Conservation (phyloP, 768 basidiomycete genomes). For the Russula ochroleuca region DNA sequence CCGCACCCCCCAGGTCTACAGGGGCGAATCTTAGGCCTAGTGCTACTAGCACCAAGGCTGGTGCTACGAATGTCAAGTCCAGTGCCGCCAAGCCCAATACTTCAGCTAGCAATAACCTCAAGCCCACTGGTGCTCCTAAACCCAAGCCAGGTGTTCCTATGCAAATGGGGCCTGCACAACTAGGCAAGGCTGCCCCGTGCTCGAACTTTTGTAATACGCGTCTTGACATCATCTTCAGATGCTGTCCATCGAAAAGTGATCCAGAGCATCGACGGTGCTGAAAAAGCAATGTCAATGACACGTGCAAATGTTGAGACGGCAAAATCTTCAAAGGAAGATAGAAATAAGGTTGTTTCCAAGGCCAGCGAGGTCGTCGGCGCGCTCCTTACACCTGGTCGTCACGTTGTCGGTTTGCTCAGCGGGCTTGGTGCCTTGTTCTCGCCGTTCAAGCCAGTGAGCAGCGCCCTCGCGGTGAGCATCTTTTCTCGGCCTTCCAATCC, state of each 20-base stretch:
- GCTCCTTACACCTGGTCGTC: slow-evolving; percentile 14
- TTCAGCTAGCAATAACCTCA: neutral
- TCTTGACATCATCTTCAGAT: neutral
- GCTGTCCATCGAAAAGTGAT: slow-evolving; percentile 1
- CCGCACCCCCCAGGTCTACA: neutral
- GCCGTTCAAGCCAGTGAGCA: slow-evolving; percentile 16
- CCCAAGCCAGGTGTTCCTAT: neutral
- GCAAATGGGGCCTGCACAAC: neutral
- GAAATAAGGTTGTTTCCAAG: slow-evolving; percentile 9
- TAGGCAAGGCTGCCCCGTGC: neutral
- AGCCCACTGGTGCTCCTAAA: neutral
- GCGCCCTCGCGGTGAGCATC: slow-evolving; percentile 2
- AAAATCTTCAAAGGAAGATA: slow-evolving; percentile 2
- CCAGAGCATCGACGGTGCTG: slow-evolving; percentile 10
- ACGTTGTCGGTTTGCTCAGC: slow-evolving; percentile 11
- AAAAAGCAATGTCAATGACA: slow-evolving; percentile 6
- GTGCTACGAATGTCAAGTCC: neutral
- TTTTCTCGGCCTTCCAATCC: neutral
- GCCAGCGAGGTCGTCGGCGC: slow-evolving; percentile 13
- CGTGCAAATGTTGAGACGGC: neutral
- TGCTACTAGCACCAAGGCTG: neutral
- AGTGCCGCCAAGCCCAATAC: neutral
- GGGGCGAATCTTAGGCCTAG: neutral
- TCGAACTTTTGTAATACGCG: neutral
- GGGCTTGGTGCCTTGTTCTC: slow-evolving; percentile 12